phyloP scores from a whole-genome alignment of 1,284 basidiomycete species.

The Melampsora americana region DNA sequence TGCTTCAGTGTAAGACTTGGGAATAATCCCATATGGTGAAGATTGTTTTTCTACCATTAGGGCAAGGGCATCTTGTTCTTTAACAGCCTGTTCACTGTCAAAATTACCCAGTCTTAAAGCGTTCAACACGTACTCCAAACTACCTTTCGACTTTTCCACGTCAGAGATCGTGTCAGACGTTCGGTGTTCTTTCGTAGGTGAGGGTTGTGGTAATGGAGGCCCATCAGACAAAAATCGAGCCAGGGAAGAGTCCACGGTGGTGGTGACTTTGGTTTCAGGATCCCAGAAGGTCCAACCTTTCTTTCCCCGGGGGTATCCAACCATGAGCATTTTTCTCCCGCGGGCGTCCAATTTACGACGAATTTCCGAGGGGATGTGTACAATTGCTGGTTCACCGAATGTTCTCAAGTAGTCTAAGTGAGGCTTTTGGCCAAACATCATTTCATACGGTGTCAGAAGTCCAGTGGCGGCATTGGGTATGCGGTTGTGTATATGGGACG shows the following conservation, averaged over 20 bases:
- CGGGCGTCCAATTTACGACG: neutral
- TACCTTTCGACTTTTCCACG: too few relatives aligned
- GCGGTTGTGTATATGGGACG: slow-evolving; percentile 9
- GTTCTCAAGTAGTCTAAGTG: neutral
- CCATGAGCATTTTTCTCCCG: neutral
- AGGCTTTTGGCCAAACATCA: neutral
- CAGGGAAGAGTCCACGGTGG: neutral
- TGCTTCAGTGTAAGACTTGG: too few relatives aligned
- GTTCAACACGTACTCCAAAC: too few relatives aligned
- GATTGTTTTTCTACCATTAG: too few relatives aligned
- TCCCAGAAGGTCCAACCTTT: slow-evolving; percentile 19
- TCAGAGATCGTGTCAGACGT: too few relatives aligned
- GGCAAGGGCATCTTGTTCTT: too few relatives aligned
- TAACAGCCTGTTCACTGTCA: too few relatives aligned
- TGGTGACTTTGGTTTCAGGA: neutral
- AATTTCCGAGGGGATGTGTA: neutral
- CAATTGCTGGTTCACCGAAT: neutral
- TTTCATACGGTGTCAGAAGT: neutral
- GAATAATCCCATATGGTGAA: too few relatives aligned
- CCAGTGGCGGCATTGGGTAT: neutral
- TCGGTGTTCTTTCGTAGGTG: too few relatives aligned
- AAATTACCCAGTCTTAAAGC: too few relatives aligned
- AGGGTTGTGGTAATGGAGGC: neutral
- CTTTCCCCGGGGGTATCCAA: neutral
- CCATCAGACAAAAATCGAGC: neutral